Base-by-base conservation (phyloP, 768 basidiomycete genomes). In the Pilatotrama ljubarskyi region DNA sequence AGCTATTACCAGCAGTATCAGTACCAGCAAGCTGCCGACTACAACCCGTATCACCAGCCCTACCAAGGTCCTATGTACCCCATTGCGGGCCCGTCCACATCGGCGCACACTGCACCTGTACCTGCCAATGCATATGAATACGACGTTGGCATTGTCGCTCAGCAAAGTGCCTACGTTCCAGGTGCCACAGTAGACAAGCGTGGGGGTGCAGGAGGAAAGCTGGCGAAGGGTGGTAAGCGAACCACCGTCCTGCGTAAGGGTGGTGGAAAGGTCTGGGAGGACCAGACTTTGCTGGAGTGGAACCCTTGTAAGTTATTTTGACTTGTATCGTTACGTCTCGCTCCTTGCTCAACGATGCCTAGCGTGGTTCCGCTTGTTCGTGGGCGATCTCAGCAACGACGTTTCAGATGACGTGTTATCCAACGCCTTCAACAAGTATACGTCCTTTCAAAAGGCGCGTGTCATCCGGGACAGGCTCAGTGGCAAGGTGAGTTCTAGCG, bases 291-390 rank as follows among this genome's bases (percentile, higher is more conserved):
- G 56, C 75, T 98, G 14, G 97, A 99, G 67, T 99, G 97, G 97
- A 97, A 93, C 76, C 91, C 96, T 52, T 85, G 95, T 97, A 70
- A 65, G 91, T 80, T 1, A 2, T 50, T 22, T 6, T 32, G 10
- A 10, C 29, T 10, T 55, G n/a, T 48, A 47, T 48, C 10, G 35
- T 46, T 37, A 22, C 8, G 41, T 43, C 29, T 47, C 29, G 35
- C 59, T 22, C 14, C 29, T 63, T 47, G 66, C 63, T 66, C 18
- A 29, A 68, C 26, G 0, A 5, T 9, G 42, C 56, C 7, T 58
- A 96, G 95, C 92, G 14, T 98, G 95, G 95, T 99, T 96, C 77
- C 86, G 97, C 26, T 77, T 99, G 41, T 99, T 99, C 69, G 95
- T 98, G 20, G 97, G 97, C 41, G 96, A 99, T 74, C 82, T 98